A percentile compares a stretch with the other conserved stretches of the same genome.
Evolutionary conservation across 148 eudicot species (phyloP).

Genomic region (Selenicereus undatus): DNA sequence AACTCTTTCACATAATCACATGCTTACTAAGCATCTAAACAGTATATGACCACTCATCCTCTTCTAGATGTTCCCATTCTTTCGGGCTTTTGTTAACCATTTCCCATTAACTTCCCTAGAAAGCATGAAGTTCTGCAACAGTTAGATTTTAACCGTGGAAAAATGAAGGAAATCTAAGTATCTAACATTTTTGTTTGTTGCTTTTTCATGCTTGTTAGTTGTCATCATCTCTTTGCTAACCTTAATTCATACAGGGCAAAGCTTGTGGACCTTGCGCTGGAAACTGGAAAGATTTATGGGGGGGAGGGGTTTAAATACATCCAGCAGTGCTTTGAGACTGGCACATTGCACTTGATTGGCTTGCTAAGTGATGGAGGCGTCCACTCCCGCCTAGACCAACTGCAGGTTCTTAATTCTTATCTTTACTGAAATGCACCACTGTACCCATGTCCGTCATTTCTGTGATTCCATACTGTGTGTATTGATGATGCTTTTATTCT

Average conservation of each 20-base stretch:
- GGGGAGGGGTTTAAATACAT: constrained; percentile 90
- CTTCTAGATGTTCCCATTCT: too few relatives aligned
- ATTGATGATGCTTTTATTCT: constrained; percentile 10
- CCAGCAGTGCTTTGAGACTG: constrained; percentile 49
- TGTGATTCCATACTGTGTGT: background rate
- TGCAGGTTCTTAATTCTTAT: constrained; percentile 49
- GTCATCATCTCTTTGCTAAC: background rate
- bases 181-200: constrained; percentile 17
- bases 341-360: constrained; percentile 93
- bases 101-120: background rate
- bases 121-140: background rate
- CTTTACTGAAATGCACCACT: background rate
- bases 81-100: background rate
- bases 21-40: background rate
- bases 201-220: background rate
- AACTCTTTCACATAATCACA: background rate
- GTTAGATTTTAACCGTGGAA: background rate
- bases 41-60: background rate
- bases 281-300: constrained; percentile 63
- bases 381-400: constrained; percentile 88
- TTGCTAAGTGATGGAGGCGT: constrained; percentile 97
- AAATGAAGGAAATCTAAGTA: background rate
- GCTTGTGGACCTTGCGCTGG: constrained; percentile 91
- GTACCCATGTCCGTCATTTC: background rate
- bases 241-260: constrained; percentile 53